phyloP scores from a whole-genome alignment of 257 asterid genomes.

The Parsonsia alboflavescens region DNA sequence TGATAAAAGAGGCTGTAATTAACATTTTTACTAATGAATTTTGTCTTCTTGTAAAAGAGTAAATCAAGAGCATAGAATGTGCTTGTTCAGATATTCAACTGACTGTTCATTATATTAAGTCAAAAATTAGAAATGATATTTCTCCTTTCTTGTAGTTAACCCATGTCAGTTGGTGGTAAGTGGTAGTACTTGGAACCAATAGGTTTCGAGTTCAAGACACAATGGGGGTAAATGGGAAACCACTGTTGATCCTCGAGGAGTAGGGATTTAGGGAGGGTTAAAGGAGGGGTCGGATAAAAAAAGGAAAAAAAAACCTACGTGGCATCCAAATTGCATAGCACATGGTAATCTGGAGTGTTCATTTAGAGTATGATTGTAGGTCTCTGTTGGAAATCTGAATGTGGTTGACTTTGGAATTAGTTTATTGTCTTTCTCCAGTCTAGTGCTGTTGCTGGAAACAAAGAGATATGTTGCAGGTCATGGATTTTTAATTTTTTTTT shows the following conservation, averaged over 20 bases:
- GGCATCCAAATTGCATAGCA: neutral
- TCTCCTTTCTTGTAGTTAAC: neutral
- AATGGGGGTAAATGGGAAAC: no score
- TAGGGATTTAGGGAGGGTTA: no score
- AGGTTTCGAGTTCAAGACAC: no score
- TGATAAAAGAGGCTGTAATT: neutral
- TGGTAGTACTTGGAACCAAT: no score
- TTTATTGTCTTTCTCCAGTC: neutral
- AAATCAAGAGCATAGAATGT: neutral
- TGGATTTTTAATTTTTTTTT: neutral
- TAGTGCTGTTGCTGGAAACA: neutral
- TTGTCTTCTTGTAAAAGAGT: neutral
- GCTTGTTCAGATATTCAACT: neutral
- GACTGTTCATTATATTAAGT: neutral
- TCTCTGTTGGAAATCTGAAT: neutral
- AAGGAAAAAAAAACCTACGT: neutral
- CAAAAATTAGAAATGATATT: neutral
- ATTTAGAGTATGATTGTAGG: neutral
- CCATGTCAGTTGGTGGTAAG: no score
- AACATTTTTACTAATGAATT: neutral
- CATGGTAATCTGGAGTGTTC: neutral
- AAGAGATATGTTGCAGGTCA: neutral
- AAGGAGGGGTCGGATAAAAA: no score
- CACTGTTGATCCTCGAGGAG: no score
- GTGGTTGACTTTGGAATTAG: neutral